Base-by-base conservation (phyloP, 306 rosid genomes). In the Pyrus betulifolia region DNA sequence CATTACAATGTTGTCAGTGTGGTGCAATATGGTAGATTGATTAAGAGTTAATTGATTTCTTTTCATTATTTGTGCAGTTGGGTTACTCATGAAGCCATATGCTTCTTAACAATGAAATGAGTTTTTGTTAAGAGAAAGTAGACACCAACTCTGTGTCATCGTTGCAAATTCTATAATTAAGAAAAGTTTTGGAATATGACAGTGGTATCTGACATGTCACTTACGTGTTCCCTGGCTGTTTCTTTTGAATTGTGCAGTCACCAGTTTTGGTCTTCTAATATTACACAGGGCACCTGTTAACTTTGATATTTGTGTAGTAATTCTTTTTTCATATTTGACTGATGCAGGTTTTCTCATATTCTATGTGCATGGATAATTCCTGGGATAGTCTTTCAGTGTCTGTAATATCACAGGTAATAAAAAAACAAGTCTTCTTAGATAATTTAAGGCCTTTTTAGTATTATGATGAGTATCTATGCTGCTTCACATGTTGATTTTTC, bases 301-400 rank as follows among this genome's bases (percentile, higher is more conserved):
- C 23, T 69, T 25, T 46, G 51, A 69, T 69, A 23, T 60, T 5
- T 6, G 4, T 15, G 21, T 14, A 49, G 54, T 61, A 5, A 14
- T 11, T 61, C 7, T 63, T 73, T 72, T 11, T 77, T 38, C n/a
- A 79, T 68, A 63, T 83, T 77, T 54, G 54, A 79, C 78, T 81
- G 40, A 15, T 89, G 88, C 96, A 95, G 98, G 87, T 90, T 79
- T 90, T 95, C 84, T 89, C 88, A 38, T 95, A 90, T 81, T 86
- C 86, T 85, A 89, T 90, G n/a, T 83, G 71, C 89, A 83, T 82
- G 91, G 96, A 90, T 82, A 85, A 76, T 74, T 83, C 93, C 25
- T 95, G 97, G 96, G 87, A 86, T 79, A 85, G 92, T 79, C 97
- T 89, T 62, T 90, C 97, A 8, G 69, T 86, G 60, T 88, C 91